These are phyloP conservation scores for Candida easanensis DNA, from an alignment of 805 yeast species.

Conservation along the genomic window DNA sequence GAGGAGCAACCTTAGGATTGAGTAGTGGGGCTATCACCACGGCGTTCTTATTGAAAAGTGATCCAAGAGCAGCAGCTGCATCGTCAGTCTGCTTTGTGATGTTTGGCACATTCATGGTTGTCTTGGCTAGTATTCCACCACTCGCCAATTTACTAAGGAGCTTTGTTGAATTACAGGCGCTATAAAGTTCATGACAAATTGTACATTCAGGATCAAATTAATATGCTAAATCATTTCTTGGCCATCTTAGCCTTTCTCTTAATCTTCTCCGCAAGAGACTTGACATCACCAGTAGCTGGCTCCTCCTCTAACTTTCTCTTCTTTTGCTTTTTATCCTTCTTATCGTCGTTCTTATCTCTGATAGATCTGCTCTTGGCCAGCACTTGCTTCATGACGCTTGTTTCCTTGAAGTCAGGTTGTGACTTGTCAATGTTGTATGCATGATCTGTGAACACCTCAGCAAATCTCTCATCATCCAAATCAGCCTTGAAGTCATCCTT, in stretches of 20 bases:
- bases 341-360: constrained; percentile 1
- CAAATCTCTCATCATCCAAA: constrained; percentile 81
- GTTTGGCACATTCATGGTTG: constrained; percentile 71
- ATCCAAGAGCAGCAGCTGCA: constrained; percentile 83
- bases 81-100: constrained; percentile 67
- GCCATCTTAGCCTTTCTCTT: constrained; percentile 15
- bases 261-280: constrained; percentile 18
- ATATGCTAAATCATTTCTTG: constrained; percentile 1
- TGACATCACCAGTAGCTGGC: constrained; percentile 10
- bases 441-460: constrained; percentile 77
- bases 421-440: constrained; percentile 95
- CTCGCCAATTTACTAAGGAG: constrained; percentile 43
- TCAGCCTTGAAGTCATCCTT: constrained; percentile 64
- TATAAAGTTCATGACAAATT: too few relatives aligned
- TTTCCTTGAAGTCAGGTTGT: constrained; percentile 83
- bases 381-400: constrained; percentile 81
- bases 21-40: constrained; percentile 84
- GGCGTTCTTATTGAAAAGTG: constrained; percentile 63
- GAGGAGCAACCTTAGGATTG: constrained; percentile 77
- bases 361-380: constrained; percentile 59
- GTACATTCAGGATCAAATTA: neutral
- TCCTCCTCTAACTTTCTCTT: constrained; percentile 14
- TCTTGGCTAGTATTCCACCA: constrained; percentile 59
- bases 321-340: constrained; percentile 5
- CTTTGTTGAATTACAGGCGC: constrained; percentile 40